These are phyloP conservation scores for Picocystis sp. DNA, from an alignment of 163 green algal species.

Conservation along the genomic window DNA sequence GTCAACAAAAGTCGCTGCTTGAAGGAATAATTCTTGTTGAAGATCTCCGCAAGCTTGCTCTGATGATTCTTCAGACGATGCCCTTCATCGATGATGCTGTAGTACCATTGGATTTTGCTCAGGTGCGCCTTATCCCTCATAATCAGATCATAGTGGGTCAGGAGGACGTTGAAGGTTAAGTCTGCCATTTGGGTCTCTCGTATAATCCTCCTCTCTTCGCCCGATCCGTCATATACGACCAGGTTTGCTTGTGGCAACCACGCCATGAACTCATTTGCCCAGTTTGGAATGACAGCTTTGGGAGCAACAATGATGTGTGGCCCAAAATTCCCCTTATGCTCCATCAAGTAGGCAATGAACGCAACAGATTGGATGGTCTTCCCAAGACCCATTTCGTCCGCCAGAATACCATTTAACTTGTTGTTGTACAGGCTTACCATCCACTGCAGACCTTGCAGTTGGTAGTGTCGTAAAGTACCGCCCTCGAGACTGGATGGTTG, in stretches of 20 bases:
- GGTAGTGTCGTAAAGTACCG: slow-evolving; percentile 57
- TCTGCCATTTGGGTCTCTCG: slow-evolving; percentile 19
- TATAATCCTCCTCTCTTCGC: slow-evolving; percentile 26
- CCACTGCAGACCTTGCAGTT: slow-evolving; percentile 63
- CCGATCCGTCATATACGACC: slow-evolving; percentile 43
- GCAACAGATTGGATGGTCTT: slow-evolving; percentile 80
- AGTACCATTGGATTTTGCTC: slow-evolving; percentile 25
- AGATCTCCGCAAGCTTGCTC: slow-evolving; percentile 20
- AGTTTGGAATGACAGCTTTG: slow-evolving; percentile 77
- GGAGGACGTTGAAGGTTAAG: slow-evolving; percentile 37
- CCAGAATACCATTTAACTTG: slow-evolving; percentile 82
- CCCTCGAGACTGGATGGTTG: slow-evolving; percentile 52
- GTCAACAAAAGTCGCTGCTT: slow-evolving; percentile 69
- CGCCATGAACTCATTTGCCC: slow-evolving; percentile 51
- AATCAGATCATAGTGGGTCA: slow-evolving; percentile 40
- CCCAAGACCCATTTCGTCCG: slow-evolving; percentile 79
- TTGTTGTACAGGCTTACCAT: slow-evolving; percentile 59
- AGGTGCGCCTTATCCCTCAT: slow-evolving; percentile 43
- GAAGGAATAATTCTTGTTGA: slow-evolving; percentile 14
- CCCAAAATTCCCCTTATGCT: slow-evolving; percentile 29
- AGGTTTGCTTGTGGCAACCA: slow-evolving; percentile 45
- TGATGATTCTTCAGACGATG: slow-evolving; percentile 32
- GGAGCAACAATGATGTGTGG: slow-evolving; percentile 67
- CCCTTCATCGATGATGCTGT: slow-evolving; percentile 78
- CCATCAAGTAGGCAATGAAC: slow-evolving; percentile 52